Evolutionary conservation across 805 yeast species (phyloP), one percentile per base, ranked within the genome.

Genomic region (Lipomyces mesembrius): DNA sequence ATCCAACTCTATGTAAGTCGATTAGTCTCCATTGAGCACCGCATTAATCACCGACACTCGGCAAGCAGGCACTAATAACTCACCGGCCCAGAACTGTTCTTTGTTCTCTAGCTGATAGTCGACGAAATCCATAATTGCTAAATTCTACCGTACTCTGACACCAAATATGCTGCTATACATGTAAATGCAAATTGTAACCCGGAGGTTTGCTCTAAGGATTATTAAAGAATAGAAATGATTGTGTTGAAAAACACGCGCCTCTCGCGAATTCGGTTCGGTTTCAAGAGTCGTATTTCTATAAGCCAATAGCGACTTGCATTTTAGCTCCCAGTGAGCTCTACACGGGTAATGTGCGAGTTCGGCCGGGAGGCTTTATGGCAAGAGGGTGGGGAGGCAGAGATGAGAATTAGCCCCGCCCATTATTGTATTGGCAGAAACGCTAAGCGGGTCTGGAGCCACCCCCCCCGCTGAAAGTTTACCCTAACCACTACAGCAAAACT

Each of bases 1-100:
- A 4, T 81, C 82, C 61, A 86, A 87, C 70, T 85, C 88, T n/a
- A 86, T 5, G 49, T n/a, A 6, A 43, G 22, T 17, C 22, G 2
- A n/a, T 43, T 43, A 43, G 49, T 11, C 22, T 43, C 22, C 49
- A 43, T 7, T 17, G 22, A 43, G 49, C 39, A 14, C n/a, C 20
- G 22, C 49, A 43, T n/a, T 6, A 43, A 43, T 17, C 2, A 43
- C n/a, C 49, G 49, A 43, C 22, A 43, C 9, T 17, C 20, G 49
- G 49, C 12, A 17, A 43, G n/a, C 46, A 2, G 1, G 17, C 22
- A 43, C 17, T 11, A 43, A 43, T 4, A 20, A 43, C 72, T 52
- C 55, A 72, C 75, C 76, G 35, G 69, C 75, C 76, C 76, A 75
- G 63, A 76, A 76, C 72, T 76, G 78, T 43, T 73, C 75, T 25